Evolutionary conservation across 371 early-diverging fungal species (phyloP).

Genomic region (Entomophthora muscae): DNA sequence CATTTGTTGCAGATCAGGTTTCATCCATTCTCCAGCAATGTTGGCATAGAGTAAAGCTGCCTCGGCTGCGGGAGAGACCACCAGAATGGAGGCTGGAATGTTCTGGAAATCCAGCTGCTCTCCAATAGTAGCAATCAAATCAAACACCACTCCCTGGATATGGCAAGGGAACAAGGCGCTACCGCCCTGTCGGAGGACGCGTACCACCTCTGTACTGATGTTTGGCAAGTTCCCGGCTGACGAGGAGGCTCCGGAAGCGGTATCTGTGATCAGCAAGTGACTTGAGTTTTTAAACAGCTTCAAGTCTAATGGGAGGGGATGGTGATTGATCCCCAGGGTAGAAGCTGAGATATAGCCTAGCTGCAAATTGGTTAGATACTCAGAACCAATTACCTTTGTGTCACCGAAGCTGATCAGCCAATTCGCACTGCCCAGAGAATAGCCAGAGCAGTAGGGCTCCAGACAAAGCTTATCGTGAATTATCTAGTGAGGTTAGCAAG

Average conservation of each 20-base stretch:
- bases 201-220: background rate
- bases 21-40: constrained; percentile 37
- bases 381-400: background rate
- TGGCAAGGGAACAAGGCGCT: background rate
- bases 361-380: background rate
- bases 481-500: background rate
- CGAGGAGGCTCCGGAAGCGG: background rate
- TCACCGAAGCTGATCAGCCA: background rate
- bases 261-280: background rate
- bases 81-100: constrained; percentile 7
- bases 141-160: background rate
- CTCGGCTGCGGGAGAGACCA: background rate
- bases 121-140: background rate
- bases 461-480: background rate
- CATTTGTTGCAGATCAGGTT: constrained; percentile 27
- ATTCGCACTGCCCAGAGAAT: background rate
- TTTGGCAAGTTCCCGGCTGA: background rate
- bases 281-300: background rate
- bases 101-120: background rate
- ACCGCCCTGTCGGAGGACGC: background rate
- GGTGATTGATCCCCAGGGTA: background rate
- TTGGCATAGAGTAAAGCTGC: background rate
- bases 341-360: background rate
- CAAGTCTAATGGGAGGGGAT: background rate
- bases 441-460: background rate